These are phyloP conservation scores for Fusarium sp. DNA, from an alignment of 2,329 filamentous ascomycete species.

Conservation along the genomic window DNA sequence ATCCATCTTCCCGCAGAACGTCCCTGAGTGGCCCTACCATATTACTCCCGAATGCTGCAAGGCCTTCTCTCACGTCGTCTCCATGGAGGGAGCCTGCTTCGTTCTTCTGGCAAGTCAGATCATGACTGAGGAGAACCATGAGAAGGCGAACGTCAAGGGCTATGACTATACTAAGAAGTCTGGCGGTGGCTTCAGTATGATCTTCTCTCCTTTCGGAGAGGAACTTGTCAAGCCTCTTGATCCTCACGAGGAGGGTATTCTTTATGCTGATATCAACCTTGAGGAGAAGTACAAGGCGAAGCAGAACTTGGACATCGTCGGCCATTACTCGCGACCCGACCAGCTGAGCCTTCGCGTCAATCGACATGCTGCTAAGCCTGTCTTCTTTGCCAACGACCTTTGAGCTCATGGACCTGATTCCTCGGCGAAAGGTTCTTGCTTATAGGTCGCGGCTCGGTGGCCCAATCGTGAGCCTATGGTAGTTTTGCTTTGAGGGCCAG, in stretches of 20 bases:
- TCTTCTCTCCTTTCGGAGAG: constrained; percentile 46
- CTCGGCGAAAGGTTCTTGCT: not conserved
- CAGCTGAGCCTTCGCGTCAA: constrained; percentile 47
- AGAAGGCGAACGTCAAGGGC: constrained; percentile 42
- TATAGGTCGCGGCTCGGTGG: not conserved
- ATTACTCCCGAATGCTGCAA: constrained; percentile 38
- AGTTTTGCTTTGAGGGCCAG: not conserved
- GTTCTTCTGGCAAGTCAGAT: constrained; percentile 64
- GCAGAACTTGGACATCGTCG: constrained; percentile 50
- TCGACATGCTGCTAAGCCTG: not conserved
- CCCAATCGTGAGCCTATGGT: not conserved
- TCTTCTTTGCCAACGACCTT: constrained; percentile 7
- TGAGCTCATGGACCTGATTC: not conserved
- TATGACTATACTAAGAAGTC: constrained; percentile 41
- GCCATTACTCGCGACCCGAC: constrained; percentile 50
- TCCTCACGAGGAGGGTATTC: constrained; percentile 46
- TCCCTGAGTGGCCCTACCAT: constrained; percentile 36
- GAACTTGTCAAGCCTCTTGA: constrained; percentile 41
- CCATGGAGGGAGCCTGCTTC: constrained; percentile 64
- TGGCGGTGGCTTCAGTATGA: constrained; percentile 43
- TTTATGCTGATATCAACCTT: constrained; percentile 52
- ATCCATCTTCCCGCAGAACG: constrained; percentile 10
- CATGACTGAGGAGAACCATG: constrained; percentile 51
- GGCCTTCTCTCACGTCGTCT: constrained; percentile 60
- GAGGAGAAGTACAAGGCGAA: constrained; percentile 23